phyloP scores from a whole-genome alignment of 2,329 filamentous ascomycete genomes.

The Verticillium albo-atrum region DNA sequence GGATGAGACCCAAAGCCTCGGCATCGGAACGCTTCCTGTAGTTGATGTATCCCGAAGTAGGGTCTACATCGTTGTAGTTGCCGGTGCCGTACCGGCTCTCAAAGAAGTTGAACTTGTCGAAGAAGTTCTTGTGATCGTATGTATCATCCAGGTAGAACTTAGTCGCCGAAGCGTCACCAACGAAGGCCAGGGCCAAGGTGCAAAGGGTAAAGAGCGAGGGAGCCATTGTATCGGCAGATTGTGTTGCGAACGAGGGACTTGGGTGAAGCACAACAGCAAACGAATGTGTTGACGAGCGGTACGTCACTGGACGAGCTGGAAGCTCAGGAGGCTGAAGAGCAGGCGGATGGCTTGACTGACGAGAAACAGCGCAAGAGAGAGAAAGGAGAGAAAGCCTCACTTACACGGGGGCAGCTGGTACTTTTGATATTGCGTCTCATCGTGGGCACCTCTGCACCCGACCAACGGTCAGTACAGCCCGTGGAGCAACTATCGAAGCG shows the following conservation, averaged over 20 bases:
- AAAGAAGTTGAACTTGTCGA: conserved; percentile 42
- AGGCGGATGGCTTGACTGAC: conserved; percentile 6
- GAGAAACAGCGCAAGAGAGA: conserved; percentile 2
- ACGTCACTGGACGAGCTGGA: conserved; percentile 36
- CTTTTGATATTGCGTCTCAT: conserved; percentile 4
- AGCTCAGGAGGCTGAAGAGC: conserved; percentile 21
- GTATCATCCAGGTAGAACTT: conserved; percentile 33
- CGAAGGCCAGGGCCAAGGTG: conserved; percentile 30
- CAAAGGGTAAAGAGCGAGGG: conserved; percentile 34
- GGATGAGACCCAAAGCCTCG: conserved; percentile 26
- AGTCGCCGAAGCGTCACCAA: conserved; percentile 24
- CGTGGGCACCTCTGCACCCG: too few relatives aligned
- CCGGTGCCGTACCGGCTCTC: conserved; percentile 14
- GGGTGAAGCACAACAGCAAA: conserved; percentile 17
- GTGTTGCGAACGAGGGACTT: conserved; percentile 16
- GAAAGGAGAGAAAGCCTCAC: background rate
- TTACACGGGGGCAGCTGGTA: background rate
- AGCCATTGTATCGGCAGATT: conserved; percentile 26
- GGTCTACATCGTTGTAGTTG: conserved; percentile 37
- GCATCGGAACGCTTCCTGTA: conserved; percentile 38
- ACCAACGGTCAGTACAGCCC: too few relatives aligned
- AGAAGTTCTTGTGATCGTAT: conserved; percentile 39
- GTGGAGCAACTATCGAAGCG: too few relatives aligned
- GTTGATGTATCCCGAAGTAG: conserved; percentile 60
- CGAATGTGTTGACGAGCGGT: conserved; percentile 38